Evolutionary conservation across 805 yeast genomes (phyloP), one percentile per base, ranked within the genome.

Genomic region (Cyberlindnera japonica): DNA sequence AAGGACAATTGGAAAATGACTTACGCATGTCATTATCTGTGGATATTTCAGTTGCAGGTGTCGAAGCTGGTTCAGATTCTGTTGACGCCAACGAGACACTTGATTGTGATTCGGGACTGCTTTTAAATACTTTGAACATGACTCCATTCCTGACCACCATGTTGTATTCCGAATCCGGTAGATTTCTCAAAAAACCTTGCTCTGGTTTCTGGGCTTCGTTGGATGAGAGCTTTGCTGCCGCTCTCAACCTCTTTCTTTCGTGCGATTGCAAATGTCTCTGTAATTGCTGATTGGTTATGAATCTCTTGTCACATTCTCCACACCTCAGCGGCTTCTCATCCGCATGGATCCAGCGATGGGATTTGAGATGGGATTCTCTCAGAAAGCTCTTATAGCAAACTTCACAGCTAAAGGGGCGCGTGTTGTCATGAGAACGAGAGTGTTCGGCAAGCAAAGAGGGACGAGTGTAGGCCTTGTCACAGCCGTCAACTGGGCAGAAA

Each of bases 291-390:
- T 58, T 57, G 0, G 82, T 63, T 45, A 75, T 75, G 35, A 78
- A 79, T 2, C 84, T 82, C 55, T 77, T 80, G 5, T 72, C 72
- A 53, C 87, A 80, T 0, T 72, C 52, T 0, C 67, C 54, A 51
- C 87, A 80, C 28, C 70, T 74, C 47, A 64, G 67, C 0, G 85
- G 85, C 49, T 78, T 80, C 5, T 63, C 67, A 16, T 65, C 66
- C 6, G 66, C 54, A 54, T 87, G 95, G 19, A 90, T 83, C 52
- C 86, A 67, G 44, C 70, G 56, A 57, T 88, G 96, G n/a, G 91
- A 83, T 35, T 79, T 71, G 36, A 88, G 67, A 63, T 88, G 93
- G 44, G 87, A 87, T 41, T 80, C 81, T 47, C 95, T 68, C 26
- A 77, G 69, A 58, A 85, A 86, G 15, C 74, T 55, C 45, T 80